Evolutionary conservation across 2,329 filamentous ascomycete species (phyloP).

Genomic region (Trichoderma pleuroti): DNA sequence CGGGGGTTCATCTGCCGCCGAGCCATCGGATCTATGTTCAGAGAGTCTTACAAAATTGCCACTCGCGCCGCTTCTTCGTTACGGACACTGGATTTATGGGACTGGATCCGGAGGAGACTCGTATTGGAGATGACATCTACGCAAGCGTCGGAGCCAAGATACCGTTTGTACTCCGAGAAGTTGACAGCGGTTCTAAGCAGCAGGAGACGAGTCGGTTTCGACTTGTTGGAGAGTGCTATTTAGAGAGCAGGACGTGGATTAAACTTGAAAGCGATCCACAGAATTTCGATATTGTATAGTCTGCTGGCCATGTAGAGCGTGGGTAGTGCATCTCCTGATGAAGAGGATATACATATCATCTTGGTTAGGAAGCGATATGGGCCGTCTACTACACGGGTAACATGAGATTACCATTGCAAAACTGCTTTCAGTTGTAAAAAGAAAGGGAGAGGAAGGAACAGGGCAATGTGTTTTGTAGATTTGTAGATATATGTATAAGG

Average conservation of each 20-base stretch:
- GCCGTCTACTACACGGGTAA: no score
- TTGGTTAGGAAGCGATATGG: not conserved
- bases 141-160: not conserved
- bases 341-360: not conserved
- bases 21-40: not conserved
- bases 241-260: not conserved
- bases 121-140: not conserved
- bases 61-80: not conserved
- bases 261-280: not conserved
- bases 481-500: not conserved
- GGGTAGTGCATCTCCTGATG: not conserved
- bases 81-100: not conserved
- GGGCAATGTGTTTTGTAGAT: not conserved
- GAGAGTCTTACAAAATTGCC: not conserved
- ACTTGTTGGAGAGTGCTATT: not conserved
- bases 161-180: not conserved
- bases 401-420: not conserved
- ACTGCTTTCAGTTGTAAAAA: not conserved
- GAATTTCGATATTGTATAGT: not conserved
- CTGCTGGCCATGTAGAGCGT: not conserved
- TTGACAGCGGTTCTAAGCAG: not conserved
- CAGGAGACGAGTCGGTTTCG: not conserved
- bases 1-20: not conserved
- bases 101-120: not conserved
- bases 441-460: not conserved